Conservation (phyloP, 1,284 basidiomycete genomes). For the Trichosporon sp. region DNA sequence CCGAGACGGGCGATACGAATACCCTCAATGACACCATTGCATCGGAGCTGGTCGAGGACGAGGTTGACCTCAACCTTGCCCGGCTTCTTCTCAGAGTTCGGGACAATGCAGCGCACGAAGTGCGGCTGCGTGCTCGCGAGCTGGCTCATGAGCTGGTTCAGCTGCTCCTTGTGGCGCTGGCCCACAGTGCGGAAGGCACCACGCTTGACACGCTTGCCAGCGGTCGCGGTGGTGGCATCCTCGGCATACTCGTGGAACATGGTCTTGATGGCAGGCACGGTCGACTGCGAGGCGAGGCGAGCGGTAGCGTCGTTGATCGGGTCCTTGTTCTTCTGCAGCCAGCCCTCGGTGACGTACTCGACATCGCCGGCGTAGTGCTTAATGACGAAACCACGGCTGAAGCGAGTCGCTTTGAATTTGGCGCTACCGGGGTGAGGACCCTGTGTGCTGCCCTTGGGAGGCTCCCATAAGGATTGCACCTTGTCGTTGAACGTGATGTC, state of each 20-base stretch:
- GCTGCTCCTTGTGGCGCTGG: constrained; percentile 94
- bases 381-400: constrained; percentile 91
- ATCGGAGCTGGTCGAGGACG: constrained; percentile 92
- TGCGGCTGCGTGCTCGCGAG: constrained; percentile 93
- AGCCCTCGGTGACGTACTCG: constrained; percentile 92
- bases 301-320: constrained; percentile 96
- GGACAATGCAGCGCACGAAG: constrained; percentile 97
- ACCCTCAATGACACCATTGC: constrained; percentile 98
- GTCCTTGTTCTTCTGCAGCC: constrained; percentile 99
- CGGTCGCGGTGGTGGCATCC: constrained; percentile 50
- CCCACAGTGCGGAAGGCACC: constrained; percentile 95
- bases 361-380: constrained; percentile 97
- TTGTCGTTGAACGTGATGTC: constrained; percentile 95
- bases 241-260: constrained; percentile 81
- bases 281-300: constrained; percentile 77
- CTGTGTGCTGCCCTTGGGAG: constrained; percentile 24
- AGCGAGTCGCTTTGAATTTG: constrained; percentile 83
- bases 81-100: constrained; percentile 87
- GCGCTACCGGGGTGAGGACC: constrained; percentile 61
- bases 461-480: constrained; percentile 53
- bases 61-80: constrained; percentile 88
- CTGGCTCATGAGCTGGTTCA: constrained; percentile 85
- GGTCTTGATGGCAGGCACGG: constrained; percentile 72
- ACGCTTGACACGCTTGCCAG: constrained; percentile 80
- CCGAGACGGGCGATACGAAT: constrained; percentile 97